Conservation (phyloP, 805 yeast species). For the Blastobotrys terrestris region DNA sequence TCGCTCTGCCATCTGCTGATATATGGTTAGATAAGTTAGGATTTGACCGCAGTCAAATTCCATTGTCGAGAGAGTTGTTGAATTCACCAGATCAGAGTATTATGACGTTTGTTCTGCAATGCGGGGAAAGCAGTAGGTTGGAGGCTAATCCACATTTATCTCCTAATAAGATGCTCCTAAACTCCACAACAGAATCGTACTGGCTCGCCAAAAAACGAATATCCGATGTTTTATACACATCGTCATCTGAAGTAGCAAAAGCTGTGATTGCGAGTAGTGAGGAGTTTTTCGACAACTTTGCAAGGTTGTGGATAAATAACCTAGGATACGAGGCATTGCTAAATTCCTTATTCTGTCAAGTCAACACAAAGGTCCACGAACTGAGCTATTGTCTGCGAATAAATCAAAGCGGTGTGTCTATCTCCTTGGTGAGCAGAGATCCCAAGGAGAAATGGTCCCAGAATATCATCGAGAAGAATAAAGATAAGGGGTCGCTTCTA, state of each 20-base stretch:
- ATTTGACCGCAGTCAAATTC: conserved; percentile 6
- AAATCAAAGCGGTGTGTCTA: conserved; percentile 5
- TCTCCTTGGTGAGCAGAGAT: conserved; percentile 7
- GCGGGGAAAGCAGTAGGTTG: conserved; percentile 4
- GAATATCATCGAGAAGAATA: not conserved
- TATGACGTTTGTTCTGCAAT: conserved; percentile 12
- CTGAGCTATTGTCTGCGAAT: conserved; percentile 17
- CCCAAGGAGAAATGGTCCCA: not conserved
- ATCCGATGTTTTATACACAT: conserved; percentile 1
- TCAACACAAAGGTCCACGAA: conserved; percentile 11
- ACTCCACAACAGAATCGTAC: not conserved
- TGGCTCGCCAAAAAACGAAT: conserved; percentile 1
- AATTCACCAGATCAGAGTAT: conserved; percentile 6
- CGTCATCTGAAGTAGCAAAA: conserved; percentile 18
- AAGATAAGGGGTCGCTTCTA: not conserved
- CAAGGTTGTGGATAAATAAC: conserved; percentile 15
- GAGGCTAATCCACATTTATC: not conserved
- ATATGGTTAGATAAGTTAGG: conserved; percentile 10
- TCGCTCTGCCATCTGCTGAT: conserved; percentile 4
- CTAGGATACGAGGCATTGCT: conserved; percentile 15
- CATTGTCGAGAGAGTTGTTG: conserved; percentile 8
- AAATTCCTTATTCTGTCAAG: conserved; percentile 19
- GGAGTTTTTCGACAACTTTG: conserved; percentile 19
- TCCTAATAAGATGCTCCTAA: not conserved
- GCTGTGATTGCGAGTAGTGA: conserved; percentile 15